phyloP scores from a whole-genome alignment of 495 filamentous ascomycete genomes.

The Penicillium manginii region DNA sequence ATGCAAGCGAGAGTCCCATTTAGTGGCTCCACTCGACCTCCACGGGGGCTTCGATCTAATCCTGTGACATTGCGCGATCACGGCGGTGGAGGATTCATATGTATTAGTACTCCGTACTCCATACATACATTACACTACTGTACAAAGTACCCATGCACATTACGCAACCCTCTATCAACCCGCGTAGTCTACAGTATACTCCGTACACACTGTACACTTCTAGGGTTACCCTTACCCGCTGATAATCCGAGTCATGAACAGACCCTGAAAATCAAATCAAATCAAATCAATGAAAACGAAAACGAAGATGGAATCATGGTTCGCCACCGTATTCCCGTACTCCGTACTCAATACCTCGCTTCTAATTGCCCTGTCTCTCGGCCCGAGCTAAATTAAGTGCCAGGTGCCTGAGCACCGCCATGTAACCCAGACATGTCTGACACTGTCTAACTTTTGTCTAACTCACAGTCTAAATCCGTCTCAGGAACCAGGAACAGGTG shows the following conservation, averaged over 20 bases:
- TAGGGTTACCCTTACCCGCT: not conserved
- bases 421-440: slow-evolving; percentile 3
- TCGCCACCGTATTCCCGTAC: too few relatives aligned
- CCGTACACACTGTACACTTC: not conserved
- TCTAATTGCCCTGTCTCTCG: not conserved
- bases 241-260: too few relatives aligned
- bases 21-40: not conserved
- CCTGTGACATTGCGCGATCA: not conserved
- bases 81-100: not conserved
- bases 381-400: slow-evolving; percentile 1
- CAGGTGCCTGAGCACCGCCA: not conserved
- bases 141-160: too few relatives aligned
- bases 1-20: not conserved
- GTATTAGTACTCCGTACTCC: not conserved
- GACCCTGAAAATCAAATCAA: too few relatives aligned
- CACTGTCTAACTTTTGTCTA: not conserved
- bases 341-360: not conserved
- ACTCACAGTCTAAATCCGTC: too few relatives aligned
- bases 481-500: too few relatives aligned
- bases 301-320: too few relatives aligned
- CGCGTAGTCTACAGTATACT: not conserved
- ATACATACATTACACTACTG: too few relatives aligned
- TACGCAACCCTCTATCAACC: not conserved
- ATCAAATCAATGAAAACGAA: too few relatives aligned
- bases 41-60: slow-evolving; percentile 1